Evolutionary conservation across 768 basidiomycete genomes (phyloP).

Genomic region (Brasilioporus rufonigricans): DNA sequence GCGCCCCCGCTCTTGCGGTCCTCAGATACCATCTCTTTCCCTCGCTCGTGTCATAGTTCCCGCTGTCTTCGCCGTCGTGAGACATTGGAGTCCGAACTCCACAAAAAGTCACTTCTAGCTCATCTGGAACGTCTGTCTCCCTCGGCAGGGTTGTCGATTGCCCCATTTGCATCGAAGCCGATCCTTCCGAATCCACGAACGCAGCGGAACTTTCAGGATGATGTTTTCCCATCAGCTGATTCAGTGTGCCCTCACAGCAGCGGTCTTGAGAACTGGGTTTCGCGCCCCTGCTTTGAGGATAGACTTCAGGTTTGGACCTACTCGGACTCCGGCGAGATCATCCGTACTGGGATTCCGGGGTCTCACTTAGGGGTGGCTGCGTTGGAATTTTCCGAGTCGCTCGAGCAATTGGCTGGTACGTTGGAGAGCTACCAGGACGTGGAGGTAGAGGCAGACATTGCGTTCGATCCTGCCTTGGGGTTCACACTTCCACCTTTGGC

Average conservation of each 20-base stretch:
- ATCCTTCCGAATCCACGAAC: constrained; percentile 27
- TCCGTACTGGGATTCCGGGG: constrained; percentile 42
- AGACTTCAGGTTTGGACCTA: constrained; percentile 55
- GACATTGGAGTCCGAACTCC: constrained; percentile 44
- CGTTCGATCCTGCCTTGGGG: constrained; percentile 17
- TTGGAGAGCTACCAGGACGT: constrained; percentile 22
- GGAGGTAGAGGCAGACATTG: constrained; percentile 5
- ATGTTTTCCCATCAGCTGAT: constrained; percentile 18
- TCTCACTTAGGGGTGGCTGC: constrained; percentile 60
- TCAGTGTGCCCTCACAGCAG: constrained; percentile 36
- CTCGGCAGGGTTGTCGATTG: constrained; percentile 43
- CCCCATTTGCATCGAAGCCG: constrained; percentile 39
- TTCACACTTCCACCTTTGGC: constrained; percentile 16
- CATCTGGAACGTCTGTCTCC: constrained; percentile 42
- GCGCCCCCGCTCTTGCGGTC: constrained; percentile 50
- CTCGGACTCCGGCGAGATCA: constrained; percentile 36
- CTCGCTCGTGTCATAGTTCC: constrained; percentile 53
- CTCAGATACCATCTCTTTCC: constrained; percentile 40
- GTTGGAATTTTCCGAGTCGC: constrained; percentile 66
- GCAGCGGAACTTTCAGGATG: constrained; percentile 35
- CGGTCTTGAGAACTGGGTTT: constrained; percentile 67
- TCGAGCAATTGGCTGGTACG: constrained; percentile 63
- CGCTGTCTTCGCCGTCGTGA: constrained; percentile 35
- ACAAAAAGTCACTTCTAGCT: constrained; percentile 50
- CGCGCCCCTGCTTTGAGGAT: constrained; percentile 77